Conservation (phyloP, 371 early-diverging fungal species). For the Aphelidium insulamus region DNA sequence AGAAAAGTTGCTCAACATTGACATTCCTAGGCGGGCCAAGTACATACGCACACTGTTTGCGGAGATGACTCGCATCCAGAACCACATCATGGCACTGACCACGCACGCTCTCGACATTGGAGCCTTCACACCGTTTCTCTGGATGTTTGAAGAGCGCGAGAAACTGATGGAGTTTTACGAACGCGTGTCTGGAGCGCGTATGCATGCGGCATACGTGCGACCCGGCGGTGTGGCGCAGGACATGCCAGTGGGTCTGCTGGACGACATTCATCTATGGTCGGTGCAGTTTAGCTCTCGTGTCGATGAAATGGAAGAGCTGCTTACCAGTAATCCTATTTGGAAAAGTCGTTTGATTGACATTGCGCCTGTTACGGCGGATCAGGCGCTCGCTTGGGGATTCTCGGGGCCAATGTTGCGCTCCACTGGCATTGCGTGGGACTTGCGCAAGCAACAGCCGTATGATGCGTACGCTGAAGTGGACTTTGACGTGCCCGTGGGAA, state of each 20-base stretch:
- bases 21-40: constrained; percentile 79
- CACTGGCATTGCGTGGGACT: constrained; percentile 80
- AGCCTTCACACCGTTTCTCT: constrained; percentile 90
- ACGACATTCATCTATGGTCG: constrained; percentile 87
- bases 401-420: constrained; percentile 89
- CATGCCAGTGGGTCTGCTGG: constrained; percentile 74
- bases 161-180: constrained; percentile 95
- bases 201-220: constrained; percentile 91
- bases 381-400: constrained; percentile 78
- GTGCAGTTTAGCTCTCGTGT: constrained; percentile 65
- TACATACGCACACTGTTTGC: constrained; percentile 91
- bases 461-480: constrained; percentile 86
- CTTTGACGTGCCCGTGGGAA: constrained; percentile 90
- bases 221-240: constrained; percentile 91
- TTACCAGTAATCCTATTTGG: constrained; percentile 88
- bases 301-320: constrained; percentile 83
- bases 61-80: constrained; percentile 88
- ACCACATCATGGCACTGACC: constrained; percentile 94
- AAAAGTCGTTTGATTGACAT: constrained; percentile 64
- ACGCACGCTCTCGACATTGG: constrained; percentile 93
- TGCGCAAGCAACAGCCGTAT: constrained; percentile 80
- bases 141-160: constrained; percentile 97
- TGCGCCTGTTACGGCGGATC: constrained; percentile 60
- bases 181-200: constrained; percentile 91
- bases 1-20: constrained; percentile 91